Percentiles rank a stretch among this genome's conserved stretches.
Conservation (phyloP, 345 rosid genomes). For the Citrus medica region DNA sequence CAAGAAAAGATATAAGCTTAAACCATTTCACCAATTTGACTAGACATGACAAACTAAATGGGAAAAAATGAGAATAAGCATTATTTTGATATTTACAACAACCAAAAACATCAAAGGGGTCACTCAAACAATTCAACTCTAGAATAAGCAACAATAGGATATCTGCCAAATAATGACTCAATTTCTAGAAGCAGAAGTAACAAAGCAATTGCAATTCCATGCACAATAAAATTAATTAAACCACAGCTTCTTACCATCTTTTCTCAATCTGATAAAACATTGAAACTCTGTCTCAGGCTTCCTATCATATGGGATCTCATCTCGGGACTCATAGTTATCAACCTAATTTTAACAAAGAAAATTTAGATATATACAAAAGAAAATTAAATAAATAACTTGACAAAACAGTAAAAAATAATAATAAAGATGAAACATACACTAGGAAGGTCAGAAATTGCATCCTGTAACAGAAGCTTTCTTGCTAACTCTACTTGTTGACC, state of each 20-base stretch:
- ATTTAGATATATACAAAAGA: neutral
- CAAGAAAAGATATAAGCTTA: neutral
- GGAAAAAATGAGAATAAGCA: neutral
- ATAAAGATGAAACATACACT: slow-evolving; percentile 29
- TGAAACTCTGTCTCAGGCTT: slow-evolving; percentile 51
- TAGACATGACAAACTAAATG: neutral
- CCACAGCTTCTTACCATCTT: slow-evolving; percentile 26
- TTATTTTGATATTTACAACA: neutral
- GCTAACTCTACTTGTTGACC: slow-evolving; percentile 28
- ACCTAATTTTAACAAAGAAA: slow-evolving; percentile 25
- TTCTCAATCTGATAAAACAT: slow-evolving; percentile 31
- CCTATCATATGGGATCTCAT: slow-evolving; percentile 43
- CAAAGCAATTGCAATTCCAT: neutral
- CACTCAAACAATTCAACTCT: neutral
- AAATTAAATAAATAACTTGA: neutral
- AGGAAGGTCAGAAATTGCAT: slow-evolving; percentile 62
- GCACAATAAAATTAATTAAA: neutral
- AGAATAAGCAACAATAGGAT: neutral
- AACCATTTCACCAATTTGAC: neutral
- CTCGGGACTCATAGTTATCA: slow-evolving; percentile 34
- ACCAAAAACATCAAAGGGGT: neutral
- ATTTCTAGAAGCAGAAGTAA: neutral
- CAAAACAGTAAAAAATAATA: neutral
- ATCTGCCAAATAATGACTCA: neutral
- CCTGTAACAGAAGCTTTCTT: slow-evolving; percentile 37